phyloP scores from a whole-genome alignment of 2,329 filamentous ascomycete genomes.

The Blumeria hordei region DNA sequence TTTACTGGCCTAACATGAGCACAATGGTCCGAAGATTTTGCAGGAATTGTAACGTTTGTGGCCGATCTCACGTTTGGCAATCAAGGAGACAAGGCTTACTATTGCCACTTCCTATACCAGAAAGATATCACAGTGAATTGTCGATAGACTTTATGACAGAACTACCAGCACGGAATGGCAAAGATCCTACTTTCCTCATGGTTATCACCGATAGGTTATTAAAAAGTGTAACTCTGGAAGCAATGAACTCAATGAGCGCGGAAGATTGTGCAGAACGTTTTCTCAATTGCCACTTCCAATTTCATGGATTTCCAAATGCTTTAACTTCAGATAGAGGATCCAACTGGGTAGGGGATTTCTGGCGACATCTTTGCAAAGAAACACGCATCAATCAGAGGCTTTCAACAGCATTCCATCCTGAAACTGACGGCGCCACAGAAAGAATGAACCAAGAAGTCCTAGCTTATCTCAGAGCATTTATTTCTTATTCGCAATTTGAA shows the following conservation, averaged over 20 bases:
- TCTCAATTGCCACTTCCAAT: background rate
- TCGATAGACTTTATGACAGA: background rate
- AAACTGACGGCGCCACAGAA: background rate
- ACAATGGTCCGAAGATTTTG: background rate
- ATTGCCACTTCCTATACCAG: background rate
- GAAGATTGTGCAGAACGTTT: background rate
- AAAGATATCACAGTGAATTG: background rate
- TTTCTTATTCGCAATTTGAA: background rate
- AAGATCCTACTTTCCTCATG: background rate
- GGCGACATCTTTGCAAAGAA: background rate
- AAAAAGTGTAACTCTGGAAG: background rate
- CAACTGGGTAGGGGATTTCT: background rate
- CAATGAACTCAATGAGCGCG: background rate
- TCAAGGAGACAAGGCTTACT: background rate
- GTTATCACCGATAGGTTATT: background rate
- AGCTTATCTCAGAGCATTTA: background rate
- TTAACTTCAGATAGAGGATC: background rate
- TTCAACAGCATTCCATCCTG: background rate
- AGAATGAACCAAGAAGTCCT: background rate
- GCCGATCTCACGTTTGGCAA: background rate
- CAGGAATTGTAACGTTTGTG: background rate
- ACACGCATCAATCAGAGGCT: background rate
- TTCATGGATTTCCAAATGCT: background rate
- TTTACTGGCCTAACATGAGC: background rate
- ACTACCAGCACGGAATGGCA: background rate